Conservation (phyloP, 441 rosid genomes). For the Daphne laureola region DNA sequence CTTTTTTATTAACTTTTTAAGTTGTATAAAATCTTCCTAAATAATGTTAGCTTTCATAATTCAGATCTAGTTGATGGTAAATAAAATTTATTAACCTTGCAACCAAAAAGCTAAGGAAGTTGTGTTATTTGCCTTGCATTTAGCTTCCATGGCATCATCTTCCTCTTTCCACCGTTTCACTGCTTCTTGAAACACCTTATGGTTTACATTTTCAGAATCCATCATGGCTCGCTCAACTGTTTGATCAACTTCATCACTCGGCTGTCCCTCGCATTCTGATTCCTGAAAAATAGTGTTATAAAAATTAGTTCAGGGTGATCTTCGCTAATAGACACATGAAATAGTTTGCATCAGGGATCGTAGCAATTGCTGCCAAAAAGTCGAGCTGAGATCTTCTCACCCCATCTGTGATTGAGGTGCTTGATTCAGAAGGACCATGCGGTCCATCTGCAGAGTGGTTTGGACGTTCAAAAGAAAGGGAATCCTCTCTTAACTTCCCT, state of each 20-base stretch:
- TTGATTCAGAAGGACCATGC: conserved; percentile 26
- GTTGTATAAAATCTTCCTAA: background rate
- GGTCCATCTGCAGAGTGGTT: conserved; percentile 26
- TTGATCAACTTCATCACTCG: conserved; percentile 21
- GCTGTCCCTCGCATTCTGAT: conserved; percentile 27
- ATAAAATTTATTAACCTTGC: conserved; percentile 8
- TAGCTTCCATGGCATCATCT: conserved; percentile 58
- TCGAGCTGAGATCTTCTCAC: conserved; percentile 28
- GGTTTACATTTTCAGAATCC: conserved; percentile 35
- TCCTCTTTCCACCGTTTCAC: conserved; percentile 51
- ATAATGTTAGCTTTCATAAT: conserved; percentile 11
- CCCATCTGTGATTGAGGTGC: conserved; percentile 26
- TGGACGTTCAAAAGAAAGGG: conserved; percentile 26
- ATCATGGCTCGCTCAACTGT: conserved; percentile 33
- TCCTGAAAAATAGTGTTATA: conserved; percentile 34
- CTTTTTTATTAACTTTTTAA: no score
- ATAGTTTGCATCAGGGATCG: background rate
- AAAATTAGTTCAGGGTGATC: background rate
- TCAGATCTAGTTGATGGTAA: conserved; percentile 1
- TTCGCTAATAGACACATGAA: background rate
- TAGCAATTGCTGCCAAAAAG: conserved; percentile 5
- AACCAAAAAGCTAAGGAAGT: conserved; percentile 14
- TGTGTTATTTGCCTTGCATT: conserved; percentile 44
- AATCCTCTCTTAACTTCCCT: conserved; percentile 21
- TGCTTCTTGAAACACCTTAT: conserved; percentile 35